Evolutionary conservation across 1,284 basidiomycete species (phyloP).

Genomic region (Trichosporon sp.): DNA sequence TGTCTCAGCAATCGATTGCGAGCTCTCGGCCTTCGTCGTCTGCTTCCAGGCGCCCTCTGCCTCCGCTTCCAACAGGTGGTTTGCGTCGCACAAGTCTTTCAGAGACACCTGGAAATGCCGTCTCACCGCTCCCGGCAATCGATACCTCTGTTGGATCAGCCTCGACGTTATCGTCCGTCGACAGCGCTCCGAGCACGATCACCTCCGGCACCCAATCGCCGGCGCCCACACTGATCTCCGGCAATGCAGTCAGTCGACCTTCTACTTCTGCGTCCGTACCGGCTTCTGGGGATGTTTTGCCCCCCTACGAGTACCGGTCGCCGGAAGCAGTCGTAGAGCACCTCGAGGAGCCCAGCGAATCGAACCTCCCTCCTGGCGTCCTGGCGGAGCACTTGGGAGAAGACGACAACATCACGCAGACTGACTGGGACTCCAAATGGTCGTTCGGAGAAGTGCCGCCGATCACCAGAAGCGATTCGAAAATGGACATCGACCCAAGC

Average conservation of each 20-base stretch:
- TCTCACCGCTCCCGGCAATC: neutral
- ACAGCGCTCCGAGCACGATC: neutral
- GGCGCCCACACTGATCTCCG: neutral
- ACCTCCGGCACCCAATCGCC: neutral
- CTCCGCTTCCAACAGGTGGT: neutral
- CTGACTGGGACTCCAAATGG: neutral
- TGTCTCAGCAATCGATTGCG: neutral
- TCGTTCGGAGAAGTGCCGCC: neutral
- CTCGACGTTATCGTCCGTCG: neutral
- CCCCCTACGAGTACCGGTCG: conserved; percentile 27
- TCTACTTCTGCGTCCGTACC: neutral
- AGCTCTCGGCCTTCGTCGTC: neutral
- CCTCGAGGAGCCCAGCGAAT: conserved; percentile 31
- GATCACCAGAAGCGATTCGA: neutral
- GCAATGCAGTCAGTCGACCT: neutral
- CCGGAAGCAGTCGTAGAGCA: conserved; percentile 43
- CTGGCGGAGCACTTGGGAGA: conserved; percentile 34
- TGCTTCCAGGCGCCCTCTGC: neutral
- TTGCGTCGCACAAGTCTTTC: neutral
- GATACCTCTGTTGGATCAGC: neutral
- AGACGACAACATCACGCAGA: conserved; percentile 17
- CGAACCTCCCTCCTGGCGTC: conserved; percentile 33
- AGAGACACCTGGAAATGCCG: neutral
- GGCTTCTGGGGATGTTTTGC: conserved; percentile 2
- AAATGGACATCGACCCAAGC: conserved; percentile 25